These are phyloP conservation scores for Peronosclerospora sorghi DNA, from an alignment of 352 stramenopile genomes.

Conservation along the genomic window DNA sequence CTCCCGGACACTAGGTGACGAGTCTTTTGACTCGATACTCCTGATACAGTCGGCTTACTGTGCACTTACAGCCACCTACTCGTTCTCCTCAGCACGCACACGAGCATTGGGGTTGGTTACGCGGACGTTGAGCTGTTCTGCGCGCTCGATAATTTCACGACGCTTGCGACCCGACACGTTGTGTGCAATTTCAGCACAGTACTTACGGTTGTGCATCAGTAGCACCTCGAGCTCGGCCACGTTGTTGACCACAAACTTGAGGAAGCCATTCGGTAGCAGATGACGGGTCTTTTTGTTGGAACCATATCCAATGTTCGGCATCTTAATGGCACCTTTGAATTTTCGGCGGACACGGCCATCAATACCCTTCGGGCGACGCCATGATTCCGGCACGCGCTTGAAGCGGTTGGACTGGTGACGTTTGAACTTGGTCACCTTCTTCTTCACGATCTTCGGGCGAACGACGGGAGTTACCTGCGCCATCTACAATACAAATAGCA, in stretches of 20 bases:
- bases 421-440: constrained; percentile 99
- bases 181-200: constrained; percentile 97
- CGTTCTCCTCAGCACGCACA: constrained; percentile 94
- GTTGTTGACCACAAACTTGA: constrained; percentile 99
- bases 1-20: constrained; percentile 6
- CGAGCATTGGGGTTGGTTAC: constrained; percentile 98
- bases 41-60: too few species aligned
- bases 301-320: constrained; percentile 98
- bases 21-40: constrained; percentile 15
- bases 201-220: constrained; percentile 93
- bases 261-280: constrained; percentile 97
- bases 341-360: constrained; percentile 96
- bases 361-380: constrained; percentile 99
- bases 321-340: constrained; percentile 98
- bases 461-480: constrained; percentile 86
- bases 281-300: constrained; percentile 98
- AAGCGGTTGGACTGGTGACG: constrained; percentile 98
- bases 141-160: constrained; percentile 95
- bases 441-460: constrained; percentile 96
- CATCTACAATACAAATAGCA: constrained; percentile 44
- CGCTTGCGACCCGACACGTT: constrained; percentile 95
- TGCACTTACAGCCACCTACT: too few species aligned
- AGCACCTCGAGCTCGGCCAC: constrained; percentile 96
- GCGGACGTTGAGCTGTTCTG: constrained; percentile 96
- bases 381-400: constrained; percentile 94